Evolutionary conservation across 805 yeast species (phyloP).

Genomic region (Debaryomyces hansenii): DNA sequence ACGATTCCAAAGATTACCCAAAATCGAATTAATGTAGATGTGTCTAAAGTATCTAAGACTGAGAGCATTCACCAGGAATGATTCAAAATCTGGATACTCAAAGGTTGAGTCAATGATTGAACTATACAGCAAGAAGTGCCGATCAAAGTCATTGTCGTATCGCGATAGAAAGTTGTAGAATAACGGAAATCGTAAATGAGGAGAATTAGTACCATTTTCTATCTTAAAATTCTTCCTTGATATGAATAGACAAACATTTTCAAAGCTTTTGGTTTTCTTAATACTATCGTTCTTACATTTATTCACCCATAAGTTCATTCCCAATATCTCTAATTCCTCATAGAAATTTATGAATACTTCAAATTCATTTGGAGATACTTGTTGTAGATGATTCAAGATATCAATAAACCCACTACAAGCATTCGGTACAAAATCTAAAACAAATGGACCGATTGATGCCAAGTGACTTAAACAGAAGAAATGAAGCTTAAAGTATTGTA

Average conservation of each 20-base stretch:
- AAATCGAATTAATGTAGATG: not conserved
- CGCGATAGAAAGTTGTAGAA: slow-evolving; percentile 18
- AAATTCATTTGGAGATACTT: not conserved
- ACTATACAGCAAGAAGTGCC: slow-evolving; percentile 1
- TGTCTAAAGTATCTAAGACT: slow-evolving; percentile 4
- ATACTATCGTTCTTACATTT: slow-evolving; percentile 10
- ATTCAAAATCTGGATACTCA: slow-evolving; percentile 6
- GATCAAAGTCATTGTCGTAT: slow-evolving; percentile 4
- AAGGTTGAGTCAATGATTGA: slow-evolving; percentile 8
- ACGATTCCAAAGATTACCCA: not conserved
- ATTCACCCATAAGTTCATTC: slow-evolving; percentile 16
- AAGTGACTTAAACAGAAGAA: not conserved
- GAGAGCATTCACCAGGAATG: not conserved
- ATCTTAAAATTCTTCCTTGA: slow-evolving; percentile 11
- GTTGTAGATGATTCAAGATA: not conserved
- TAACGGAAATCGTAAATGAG: slow-evolving; percentile 23
- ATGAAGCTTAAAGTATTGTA: slow-evolving; percentile 1
- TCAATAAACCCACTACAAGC: not conserved
- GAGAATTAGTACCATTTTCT: slow-evolving; percentile 21
- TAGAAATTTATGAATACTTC: not conserved
- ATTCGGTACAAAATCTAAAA: not conserved
- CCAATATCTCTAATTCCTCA: slow-evolving; percentile 10
- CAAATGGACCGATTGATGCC: not conserved
- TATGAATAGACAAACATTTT: slow-evolving; percentile 15
- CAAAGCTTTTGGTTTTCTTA: slow-evolving; percentile 15